Percentiles rank a stretch among this genome's conserved stretches.
Conservation (phyloP, 2,329 filamentous ascomycete species). For the Aspergillus puulaauensis region DNA sequence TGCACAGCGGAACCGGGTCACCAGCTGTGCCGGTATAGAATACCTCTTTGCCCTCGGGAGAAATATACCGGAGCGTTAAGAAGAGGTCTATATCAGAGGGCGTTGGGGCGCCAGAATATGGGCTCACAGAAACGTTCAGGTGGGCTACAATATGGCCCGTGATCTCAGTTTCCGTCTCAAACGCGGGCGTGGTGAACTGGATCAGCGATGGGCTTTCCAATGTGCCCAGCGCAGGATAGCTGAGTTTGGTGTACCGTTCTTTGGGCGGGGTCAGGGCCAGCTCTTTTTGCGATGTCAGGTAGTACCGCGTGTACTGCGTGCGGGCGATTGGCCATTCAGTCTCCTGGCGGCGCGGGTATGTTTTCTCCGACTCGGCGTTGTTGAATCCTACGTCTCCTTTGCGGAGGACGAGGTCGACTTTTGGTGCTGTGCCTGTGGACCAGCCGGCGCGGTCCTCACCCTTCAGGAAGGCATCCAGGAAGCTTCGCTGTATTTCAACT, state of each 20-base stretch:
- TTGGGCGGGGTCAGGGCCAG: constrained; percentile 37
- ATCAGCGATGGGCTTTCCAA: constrained; percentile 55
- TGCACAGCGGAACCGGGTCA: constrained; percentile 54
- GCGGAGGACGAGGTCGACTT: constrained; percentile 61
- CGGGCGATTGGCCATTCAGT: constrained; percentile 66
- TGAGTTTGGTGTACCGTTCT: constrained; percentile 43
- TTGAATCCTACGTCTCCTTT: constrained; percentile 69
- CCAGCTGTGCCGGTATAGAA: constrained; percentile 58
- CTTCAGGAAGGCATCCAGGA: constrained; percentile 71
- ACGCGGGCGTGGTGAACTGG: constrained; percentile 58
- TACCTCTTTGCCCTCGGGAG: constrained; percentile 51
- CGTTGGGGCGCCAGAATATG: constrained; percentile 37
- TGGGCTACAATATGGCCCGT: constrained; percentile 67
- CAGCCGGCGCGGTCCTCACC: constrained; percentile 56
- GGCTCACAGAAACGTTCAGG: constrained; percentile 59
- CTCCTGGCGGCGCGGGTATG: constrained; percentile 57
- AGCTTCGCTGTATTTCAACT: constrained; percentile 65
- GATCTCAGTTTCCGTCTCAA: constrained; percentile 65
- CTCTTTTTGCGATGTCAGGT: constrained; percentile 51
- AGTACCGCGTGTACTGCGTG: constrained; percentile 63
- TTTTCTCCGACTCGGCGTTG: constrained; percentile 59
- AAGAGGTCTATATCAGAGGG: constrained; percentile 56
- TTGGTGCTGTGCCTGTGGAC: constrained; percentile 54
- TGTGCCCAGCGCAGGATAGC: constrained; percentile 61
- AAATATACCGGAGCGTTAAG: constrained; percentile 55